Percentiles rank a stretch among this genome's conserved stretches.
These are phyloP conservation scores for Rhodotorula mucilaginosa DNA, from an alignment of 1,284 basidiomycete species.

Conservation along the genomic window DNA sequence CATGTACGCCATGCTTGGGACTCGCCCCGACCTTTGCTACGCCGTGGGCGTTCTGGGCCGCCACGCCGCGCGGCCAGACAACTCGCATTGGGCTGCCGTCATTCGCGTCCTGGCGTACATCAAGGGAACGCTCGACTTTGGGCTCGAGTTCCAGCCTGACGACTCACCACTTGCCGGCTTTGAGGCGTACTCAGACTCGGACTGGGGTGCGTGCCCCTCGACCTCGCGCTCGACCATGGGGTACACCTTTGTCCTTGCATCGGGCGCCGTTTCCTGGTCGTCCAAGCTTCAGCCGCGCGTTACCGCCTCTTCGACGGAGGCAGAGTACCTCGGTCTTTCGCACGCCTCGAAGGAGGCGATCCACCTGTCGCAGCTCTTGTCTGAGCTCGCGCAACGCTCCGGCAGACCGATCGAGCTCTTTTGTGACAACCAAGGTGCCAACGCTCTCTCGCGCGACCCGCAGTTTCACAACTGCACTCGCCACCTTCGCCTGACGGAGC, in stretches of 20 bases:
- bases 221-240: background rate
- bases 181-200: constrained; percentile 14
- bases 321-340: constrained; percentile 50
- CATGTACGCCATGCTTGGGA: constrained; percentile 47
- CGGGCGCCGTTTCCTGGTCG: background rate
- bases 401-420: constrained; percentile 20
- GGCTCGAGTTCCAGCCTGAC: constrained; percentile 31
- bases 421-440: constrained; percentile 26
- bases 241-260: background rate
- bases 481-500: constrained; percentile 26
- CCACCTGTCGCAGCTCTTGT: constrained; percentile 49
- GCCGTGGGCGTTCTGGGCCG: constrained; percentile 46
- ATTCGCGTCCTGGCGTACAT: constrained; percentile 48
- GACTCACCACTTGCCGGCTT: constrained; percentile 6
- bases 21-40: constrained; percentile 48
- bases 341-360: constrained; percentile 54
- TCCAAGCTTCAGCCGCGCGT: background rate
- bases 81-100: constrained; percentile 43
- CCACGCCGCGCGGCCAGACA: constrained; percentile 43
- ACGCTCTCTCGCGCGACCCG: constrained; percentile 45
- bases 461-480: constrained; percentile 45
- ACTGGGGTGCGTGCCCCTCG: constrained; percentile 4
- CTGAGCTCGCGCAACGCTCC: constrained; percentile 38
- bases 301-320: background rate
- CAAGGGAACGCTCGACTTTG: constrained; percentile 41